Conservation (phyloP, 352 stramenopile species). For the Phytophthora vignae region DNA sequence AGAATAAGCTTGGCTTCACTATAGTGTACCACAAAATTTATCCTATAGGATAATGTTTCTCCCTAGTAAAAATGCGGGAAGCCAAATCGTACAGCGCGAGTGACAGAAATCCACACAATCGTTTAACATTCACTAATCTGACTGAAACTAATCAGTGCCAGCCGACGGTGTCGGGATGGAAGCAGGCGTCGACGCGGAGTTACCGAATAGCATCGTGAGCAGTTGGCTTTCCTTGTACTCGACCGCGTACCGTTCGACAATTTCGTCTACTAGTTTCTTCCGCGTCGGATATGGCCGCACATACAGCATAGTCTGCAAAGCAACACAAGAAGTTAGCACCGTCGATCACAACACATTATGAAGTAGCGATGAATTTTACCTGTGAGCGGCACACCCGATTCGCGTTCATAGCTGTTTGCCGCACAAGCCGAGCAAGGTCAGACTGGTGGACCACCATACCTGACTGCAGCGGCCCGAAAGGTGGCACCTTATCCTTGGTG, state of each 20-base stretch:
- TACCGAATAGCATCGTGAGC: constrained; percentile 78
- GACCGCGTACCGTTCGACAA: constrained; percentile 85
- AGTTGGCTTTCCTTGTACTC: constrained; percentile 90
- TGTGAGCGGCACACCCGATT: constrained; percentile 88
- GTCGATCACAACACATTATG: neutral
- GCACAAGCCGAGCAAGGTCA: constrained; percentile 77
- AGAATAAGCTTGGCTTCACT: too few species aligned
- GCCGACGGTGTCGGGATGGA: constrained; percentile 22
- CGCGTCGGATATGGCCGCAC: constrained; percentile 86
- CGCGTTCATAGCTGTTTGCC: constrained; percentile 89
- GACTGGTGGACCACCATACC: constrained; percentile 84
- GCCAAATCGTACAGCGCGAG: neutral
- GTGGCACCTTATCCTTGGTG: constrained; percentile 83
- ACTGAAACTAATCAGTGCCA: constrained; percentile 25
- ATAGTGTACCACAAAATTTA: too few species aligned
- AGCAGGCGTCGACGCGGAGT: constrained; percentile 32
- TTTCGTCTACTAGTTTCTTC: constrained; percentile 90
- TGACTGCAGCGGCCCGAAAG: constrained; percentile 83
- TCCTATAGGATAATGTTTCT: too few species aligned
- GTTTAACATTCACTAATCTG: constrained; percentile 18
- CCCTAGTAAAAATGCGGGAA: too few species aligned
- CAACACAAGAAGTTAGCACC: constrained; percentile 8
- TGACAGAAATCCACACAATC: constrained; percentile 13
- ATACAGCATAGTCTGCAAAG: constrained; percentile 78
- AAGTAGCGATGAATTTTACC: constrained; percentile 37